Conservation (phyloP, 1,284 basidiomycete species). For the Volvariella surrecta region DNA sequence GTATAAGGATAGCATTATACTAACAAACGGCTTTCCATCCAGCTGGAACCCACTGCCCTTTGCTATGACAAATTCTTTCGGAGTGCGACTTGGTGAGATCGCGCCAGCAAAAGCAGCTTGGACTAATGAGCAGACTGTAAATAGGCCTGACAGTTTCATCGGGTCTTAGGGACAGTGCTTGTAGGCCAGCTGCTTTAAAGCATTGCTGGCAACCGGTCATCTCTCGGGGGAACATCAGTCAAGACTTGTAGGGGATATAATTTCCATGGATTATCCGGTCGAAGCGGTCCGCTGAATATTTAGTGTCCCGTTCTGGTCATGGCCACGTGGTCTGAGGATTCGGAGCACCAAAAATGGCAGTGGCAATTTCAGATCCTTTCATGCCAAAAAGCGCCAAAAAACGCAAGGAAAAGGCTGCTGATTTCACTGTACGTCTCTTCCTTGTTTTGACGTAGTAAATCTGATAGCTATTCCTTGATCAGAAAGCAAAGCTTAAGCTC, state of each 20-base stretch:
- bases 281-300: too few relatives aligned
- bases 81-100: conserved; percentile 8
- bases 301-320: too few relatives aligned
- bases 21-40: conserved; percentile 38
- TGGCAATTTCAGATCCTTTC: too few relatives aligned
- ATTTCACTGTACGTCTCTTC: conserved; percentile 60
- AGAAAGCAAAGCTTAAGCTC: conserved; percentile 96
- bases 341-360: too few relatives aligned
- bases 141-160: too few relatives aligned
- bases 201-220: too few relatives aligned
- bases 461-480: conserved; percentile 10
- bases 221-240: conserved; percentile 18
- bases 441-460: neutral
- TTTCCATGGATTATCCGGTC: too few relatives aligned
- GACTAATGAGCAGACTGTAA: conserved; percentile 6
- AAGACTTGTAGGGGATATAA: neutral
- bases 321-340: conserved; percentile 2
- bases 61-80: conserved; percentile 35
- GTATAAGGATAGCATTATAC: conserved; percentile 26
- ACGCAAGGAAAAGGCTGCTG: conserved; percentile 81
- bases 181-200: too few relatives aligned
- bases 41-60: conserved; percentile 32
- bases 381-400: conserved; percentile 86
- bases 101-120: conserved; percentile 9
- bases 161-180: too few relatives aligned